Evolutionary conservation across 2,329 filamentous ascomycete genomes (phyloP).

Genomic region (Cylindrodendrum hubeiense): DNA sequence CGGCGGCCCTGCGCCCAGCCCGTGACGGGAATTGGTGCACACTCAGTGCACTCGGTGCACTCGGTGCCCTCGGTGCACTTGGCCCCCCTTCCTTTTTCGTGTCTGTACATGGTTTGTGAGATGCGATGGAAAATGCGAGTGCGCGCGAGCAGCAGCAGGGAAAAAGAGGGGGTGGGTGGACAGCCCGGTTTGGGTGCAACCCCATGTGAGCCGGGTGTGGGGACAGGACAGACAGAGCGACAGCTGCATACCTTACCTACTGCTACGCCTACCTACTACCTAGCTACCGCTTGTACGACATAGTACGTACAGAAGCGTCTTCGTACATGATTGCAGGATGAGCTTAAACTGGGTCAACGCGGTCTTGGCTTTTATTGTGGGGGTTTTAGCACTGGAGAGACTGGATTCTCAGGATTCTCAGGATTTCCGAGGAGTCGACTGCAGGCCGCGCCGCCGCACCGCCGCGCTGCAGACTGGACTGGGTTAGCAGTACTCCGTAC

Average conservation of each 20-base stretch:
- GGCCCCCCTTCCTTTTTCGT: conserved; percentile 14
- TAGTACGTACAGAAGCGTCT: neutral
- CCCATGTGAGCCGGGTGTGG: neutral
- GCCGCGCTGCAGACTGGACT: too few species aligned
- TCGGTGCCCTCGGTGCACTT: neutral
- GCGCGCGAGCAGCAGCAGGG: neutral
- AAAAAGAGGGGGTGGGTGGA: neutral
- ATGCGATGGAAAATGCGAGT: conserved; percentile 5
- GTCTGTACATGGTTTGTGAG: conserved; percentile 20
- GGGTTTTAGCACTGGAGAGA: neutral
- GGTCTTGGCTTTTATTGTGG: too few species aligned
- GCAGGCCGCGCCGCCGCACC: neutral
- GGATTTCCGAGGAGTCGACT: neutral
- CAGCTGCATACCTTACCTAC: too few species aligned
- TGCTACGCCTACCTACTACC: too few species aligned
- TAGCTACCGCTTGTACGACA: too few species aligned
- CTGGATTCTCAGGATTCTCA: too few species aligned
- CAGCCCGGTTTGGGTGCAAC: neutral
- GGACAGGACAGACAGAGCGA: neutral
- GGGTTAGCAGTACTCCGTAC: too few species aligned
- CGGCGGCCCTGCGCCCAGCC: conserved; percentile 9
- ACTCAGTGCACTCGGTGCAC: too few species aligned
- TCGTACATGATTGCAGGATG: neutral
- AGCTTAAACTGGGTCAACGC: too few species aligned
- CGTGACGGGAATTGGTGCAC: conserved; percentile 10